These are phyloP conservation scores for Ceratocystis cacaofunesta DNA, from an alignment of 2,329 filamentous ascomycete species.

Conservation along the genomic window DNA sequence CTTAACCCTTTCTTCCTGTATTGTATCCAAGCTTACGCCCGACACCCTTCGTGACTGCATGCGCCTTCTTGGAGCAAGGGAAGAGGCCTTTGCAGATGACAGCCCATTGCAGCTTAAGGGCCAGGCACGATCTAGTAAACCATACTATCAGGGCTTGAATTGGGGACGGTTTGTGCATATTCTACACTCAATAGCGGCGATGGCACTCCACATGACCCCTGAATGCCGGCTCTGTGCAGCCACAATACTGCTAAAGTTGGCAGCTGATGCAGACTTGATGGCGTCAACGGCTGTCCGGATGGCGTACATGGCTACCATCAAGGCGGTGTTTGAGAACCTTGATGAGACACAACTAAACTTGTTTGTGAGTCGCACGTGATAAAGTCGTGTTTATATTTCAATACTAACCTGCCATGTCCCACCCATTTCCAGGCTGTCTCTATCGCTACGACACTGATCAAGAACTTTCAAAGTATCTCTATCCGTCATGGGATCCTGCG, in stretches of 20 bases:
- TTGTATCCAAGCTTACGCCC: not conserved
- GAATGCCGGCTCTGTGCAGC: not conserved
- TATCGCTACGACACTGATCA: conserved; percentile 25
- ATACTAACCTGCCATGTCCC: not conserved
- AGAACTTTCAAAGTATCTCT: conserved; percentile 31
- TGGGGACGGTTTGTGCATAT: conserved; percentile 7
- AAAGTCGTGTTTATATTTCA: not conserved
- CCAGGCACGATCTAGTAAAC: not conserved
- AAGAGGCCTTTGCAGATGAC: conserved; percentile 9
- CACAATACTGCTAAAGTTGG: conserved; percentile 9
- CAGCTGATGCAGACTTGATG: conserved; percentile 11
- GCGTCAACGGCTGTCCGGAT: conserved; percentile 22
- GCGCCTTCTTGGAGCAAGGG: conserved; percentile 9
- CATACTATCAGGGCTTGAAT: not conserved
- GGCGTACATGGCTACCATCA: conserved; percentile 30
- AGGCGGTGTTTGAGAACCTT: conserved; percentile 31
- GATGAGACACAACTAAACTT: conserved; percentile 26
- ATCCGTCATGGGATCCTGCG: conserved; percentile 44
- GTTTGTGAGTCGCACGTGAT: conserved; percentile 27
- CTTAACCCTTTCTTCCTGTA: not conserved
- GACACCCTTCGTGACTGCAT: conserved; percentile 10
- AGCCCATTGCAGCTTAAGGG: conserved; percentile 3
- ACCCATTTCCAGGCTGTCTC: not conserved
- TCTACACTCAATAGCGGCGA: not conserved
- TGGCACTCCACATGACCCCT: not conserved